A percentile compares a stretch with the other conserved stretches of the same genome.
These are phyloP conservation scores for Albugo laibachii DNA, from an alignment of 352 stramenopile species.

Conservation along the genomic window DNA sequence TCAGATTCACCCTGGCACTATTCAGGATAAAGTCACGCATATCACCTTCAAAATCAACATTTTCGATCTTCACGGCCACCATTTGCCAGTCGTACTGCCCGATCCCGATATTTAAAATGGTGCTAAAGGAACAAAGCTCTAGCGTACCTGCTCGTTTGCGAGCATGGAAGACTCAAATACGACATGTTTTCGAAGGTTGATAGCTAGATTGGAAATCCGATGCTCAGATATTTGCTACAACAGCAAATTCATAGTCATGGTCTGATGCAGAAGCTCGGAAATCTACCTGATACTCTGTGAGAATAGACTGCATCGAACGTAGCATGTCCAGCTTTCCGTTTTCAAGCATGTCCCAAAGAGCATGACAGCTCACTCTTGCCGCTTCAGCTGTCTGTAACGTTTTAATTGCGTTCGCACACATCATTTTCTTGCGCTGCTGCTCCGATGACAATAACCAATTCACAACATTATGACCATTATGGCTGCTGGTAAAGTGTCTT, in stretches of 20 bases:
- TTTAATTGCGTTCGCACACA: slow-evolving; percentile 33
- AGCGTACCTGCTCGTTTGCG: slow-evolving; percentile 53
- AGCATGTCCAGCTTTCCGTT: slow-evolving; percentile 45
- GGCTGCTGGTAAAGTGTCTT: slow-evolving; percentile 10
- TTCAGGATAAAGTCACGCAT: slow-evolving; percentile 48
- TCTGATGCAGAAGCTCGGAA: not conserved
- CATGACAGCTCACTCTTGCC: slow-evolving; percentile 32
- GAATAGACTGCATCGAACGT: slow-evolving; percentile 33
- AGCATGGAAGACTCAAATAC: slow-evolving; percentile 66
- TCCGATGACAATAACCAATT: slow-evolving; percentile 57
- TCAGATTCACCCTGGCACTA: slow-evolving; percentile 6
- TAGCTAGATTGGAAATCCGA: slow-evolving; percentile 41
- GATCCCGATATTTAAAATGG: not conserved
- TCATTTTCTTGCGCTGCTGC: slow-evolving; percentile 42
- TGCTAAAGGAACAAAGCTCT: not conserved
- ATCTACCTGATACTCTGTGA: slow-evolving; percentile 62
- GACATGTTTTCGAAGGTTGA: slow-evolving; percentile 63
- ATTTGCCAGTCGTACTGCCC: slow-evolving; percentile 73
- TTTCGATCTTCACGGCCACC: slow-evolving; percentile 44
- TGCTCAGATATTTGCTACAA: slow-evolving; percentile 60
- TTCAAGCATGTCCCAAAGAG: slow-evolving; percentile 40
- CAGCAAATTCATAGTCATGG: not conserved
- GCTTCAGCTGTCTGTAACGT: slow-evolving; percentile 40
- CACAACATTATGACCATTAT: slow-evolving; percentile 52
- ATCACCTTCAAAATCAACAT: slow-evolving; percentile 41